Conservation (phyloP, 306 rosid genomes). For the Phaseolus lunatus region DNA sequence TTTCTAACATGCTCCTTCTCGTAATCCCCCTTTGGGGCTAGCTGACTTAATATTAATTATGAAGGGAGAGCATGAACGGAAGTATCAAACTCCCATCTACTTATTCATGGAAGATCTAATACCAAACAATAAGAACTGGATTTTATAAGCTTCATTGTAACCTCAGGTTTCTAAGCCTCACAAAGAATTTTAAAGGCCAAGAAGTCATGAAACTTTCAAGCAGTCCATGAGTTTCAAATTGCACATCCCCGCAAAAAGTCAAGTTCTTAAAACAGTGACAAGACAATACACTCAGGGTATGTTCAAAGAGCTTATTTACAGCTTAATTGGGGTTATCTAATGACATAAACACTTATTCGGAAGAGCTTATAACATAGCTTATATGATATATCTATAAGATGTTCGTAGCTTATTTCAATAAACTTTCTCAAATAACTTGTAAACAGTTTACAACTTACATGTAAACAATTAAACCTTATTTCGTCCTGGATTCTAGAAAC, state of each 20-base stretch:
- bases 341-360: neutral
- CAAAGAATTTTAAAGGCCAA: constrained; percentile 3
- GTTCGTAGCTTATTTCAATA: neutral
- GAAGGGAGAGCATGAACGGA: neutral
- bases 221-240: neutral
- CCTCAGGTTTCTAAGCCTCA: constrained; percentile 3
- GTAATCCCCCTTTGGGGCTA: neutral
- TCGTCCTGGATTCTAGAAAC: neutral
- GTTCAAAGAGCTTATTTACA: neutral
- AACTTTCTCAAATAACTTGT: neutral
- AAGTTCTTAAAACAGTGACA: neutral
- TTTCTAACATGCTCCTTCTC: neutral
- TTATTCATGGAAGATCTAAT: neutral
- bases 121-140: neutral
- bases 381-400: neutral
- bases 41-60: constrained; percentile 9
- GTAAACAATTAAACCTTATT: neutral
- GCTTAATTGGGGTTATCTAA: neutral
- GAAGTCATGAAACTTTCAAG: constrained; percentile 8
- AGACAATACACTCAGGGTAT: neutral
- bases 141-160: neutral
- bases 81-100: constrained; percentile 3
- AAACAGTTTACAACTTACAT: neutral
- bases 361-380: neutral
- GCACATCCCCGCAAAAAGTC: neutral